Evolutionary conservation across 1,284 basidiomycete genomes (phyloP).

Genomic region (Pholiota adiposa): DNA sequence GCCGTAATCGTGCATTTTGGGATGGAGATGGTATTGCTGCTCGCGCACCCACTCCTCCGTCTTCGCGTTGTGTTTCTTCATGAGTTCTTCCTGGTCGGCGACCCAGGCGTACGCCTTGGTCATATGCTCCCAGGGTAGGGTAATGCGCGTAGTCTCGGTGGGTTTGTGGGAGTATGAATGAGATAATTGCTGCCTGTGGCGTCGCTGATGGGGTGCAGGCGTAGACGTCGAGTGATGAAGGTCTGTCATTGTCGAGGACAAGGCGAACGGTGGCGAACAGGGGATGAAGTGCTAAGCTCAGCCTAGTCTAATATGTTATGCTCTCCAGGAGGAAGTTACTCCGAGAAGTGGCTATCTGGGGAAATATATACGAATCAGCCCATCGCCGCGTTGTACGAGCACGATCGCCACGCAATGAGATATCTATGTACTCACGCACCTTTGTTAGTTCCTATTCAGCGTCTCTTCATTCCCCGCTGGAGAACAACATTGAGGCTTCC

Average conservation of each 20-base stretch:
- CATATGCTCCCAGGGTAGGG: slow-evolving; percentile 26
- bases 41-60: slow-evolving; percentile 66
- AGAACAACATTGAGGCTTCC: slow-evolving; percentile 18
- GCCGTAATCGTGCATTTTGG: slow-evolving; percentile 5
- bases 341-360: slow-evolving; percentile 1
- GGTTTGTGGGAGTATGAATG: slow-evolving; percentile 12
- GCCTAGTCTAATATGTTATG: slow-evolving; percentile 17
- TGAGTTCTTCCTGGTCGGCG: slow-evolving; percentile 50
- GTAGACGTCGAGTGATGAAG: slow-evolving; percentile 19
- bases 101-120: slow-evolving; percentile 55
- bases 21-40: slow-evolving; percentile 49
- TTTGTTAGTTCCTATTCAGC: neutral
- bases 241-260: slow-evolving; percentile 16
- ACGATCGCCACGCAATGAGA: slow-evolving; percentile 32
- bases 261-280: neutral
- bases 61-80: slow-evolving; percentile 47
- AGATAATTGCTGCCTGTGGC: slow-evolving; percentile 7
- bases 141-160: slow-evolving; percentile 13
- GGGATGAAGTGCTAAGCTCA: slow-evolving; percentile 14
- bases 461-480: neutral
- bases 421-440: slow-evolving; percentile 23
- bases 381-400: too few species aligned
- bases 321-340: slow-evolving; percentile 21
- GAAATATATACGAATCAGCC: slow-evolving; percentile 23
- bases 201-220: slow-evolving; percentile 15